phyloP scores from a whole-genome alignment of 495 filamentous ascomycete species.

The Aspergillus sclerotiicarbonarius region DNA sequence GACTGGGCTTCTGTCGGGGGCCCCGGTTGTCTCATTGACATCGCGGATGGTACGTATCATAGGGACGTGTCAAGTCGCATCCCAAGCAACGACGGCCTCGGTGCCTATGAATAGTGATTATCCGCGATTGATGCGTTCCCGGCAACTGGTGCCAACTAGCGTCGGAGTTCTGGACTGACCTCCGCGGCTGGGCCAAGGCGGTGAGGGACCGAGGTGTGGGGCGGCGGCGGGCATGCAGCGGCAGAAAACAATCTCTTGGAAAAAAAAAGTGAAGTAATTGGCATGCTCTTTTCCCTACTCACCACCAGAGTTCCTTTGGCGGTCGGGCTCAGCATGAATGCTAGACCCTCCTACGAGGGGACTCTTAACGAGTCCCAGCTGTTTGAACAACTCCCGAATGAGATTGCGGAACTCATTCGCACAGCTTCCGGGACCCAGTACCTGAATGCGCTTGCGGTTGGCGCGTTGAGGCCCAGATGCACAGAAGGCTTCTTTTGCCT shows the following conservation, averaged over 20 bases:
- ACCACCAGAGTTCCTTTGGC: slow-evolving; percentile 34
- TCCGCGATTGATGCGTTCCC: neutral
- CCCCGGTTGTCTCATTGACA: slow-evolving; percentile 16
- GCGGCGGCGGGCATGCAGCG: slow-evolving; percentile 28
- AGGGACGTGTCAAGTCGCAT: slow-evolving; percentile 10
- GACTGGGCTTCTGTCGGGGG: slow-evolving; percentile 15
- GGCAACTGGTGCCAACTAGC: slow-evolving; percentile 9
- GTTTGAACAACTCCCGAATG: slow-evolving; percentile 58
- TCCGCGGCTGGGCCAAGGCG: slow-evolving; percentile 34
- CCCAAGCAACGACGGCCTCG: slow-evolving; percentile 15
- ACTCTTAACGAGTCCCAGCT: slow-evolving; percentile 45
- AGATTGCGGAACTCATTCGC: slow-evolving; percentile 62
- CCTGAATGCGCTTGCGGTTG: slow-evolving; percentile 65
- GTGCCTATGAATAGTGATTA: slow-evolving; percentile 14
- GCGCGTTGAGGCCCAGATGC: slow-evolving; percentile 61
- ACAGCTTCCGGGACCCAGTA: slow-evolving; percentile 61
- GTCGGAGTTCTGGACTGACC: slow-evolving; percentile 30
- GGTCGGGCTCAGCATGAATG: slow-evolving; percentile 42
- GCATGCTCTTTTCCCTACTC: slow-evolving; percentile 24
- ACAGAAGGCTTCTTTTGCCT: slow-evolving; percentile 68
- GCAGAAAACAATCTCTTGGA: slow-evolving; percentile 34
- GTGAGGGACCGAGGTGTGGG: slow-evolving; percentile 30
- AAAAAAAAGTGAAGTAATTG: slow-evolving; percentile 36
- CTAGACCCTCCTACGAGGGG: slow-evolving; percentile 45
- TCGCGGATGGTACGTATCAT: slow-evolving; percentile 13